Conservation (phyloP, 2,329 filamentous ascomycete species). For the Drechslera avenae region DNA sequence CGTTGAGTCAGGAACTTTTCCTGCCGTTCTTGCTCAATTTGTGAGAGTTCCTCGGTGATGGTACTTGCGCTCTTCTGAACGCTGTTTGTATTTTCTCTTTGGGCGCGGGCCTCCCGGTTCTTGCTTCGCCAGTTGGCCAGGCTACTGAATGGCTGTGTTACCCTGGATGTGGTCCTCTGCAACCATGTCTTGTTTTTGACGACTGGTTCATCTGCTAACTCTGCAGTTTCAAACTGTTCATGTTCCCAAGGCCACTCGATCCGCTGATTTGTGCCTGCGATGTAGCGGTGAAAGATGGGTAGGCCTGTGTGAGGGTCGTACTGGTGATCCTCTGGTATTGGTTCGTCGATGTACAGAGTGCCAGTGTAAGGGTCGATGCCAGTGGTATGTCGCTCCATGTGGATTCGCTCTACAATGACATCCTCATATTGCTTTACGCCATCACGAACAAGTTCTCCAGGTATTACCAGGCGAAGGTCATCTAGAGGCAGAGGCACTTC, state of each 20-base stretch:
- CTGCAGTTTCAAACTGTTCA: slow-evolving; percentile 12
- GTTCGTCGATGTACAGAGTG: slow-evolving; percentile 31
- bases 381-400: slow-evolving; percentile 40
- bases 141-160: slow-evolving; percentile 27
- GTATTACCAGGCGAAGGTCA: slow-evolving; percentile 80
- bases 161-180: slow-evolving; percentile 19
- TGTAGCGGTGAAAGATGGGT: slow-evolving; percentile 43
- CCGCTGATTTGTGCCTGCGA: slow-evolving; percentile 40
- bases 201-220: slow-evolving; percentile 6
- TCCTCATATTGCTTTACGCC: slow-evolving; percentile 66
- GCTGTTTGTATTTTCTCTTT: slow-evolving; percentile 1
- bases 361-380: slow-evolving; percentile 40
- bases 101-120: slow-evolving; percentile 4
- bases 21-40: slow-evolving; percentile 20
- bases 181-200: slow-evolving; percentile 20
- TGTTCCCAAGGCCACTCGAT: slow-evolving; percentile 44
- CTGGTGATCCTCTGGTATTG: slow-evolving; percentile 37
- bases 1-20: slow-evolving; percentile 12
- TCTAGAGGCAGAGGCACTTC: slow-evolving; percentile 68
- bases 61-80: slow-evolving; percentile 2
- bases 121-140: slow-evolving; percentile 24
- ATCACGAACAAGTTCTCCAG: slow-evolving; percentile 56
- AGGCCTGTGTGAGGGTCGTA: slow-evolving; percentile 38
- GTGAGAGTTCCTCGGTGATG: slow-evolving; percentile 3
- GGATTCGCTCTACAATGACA: slow-evolving; percentile 44